Conservation (phyloP, 1,139 yeast genomes). For the Geotrichum siamense region DNA sequence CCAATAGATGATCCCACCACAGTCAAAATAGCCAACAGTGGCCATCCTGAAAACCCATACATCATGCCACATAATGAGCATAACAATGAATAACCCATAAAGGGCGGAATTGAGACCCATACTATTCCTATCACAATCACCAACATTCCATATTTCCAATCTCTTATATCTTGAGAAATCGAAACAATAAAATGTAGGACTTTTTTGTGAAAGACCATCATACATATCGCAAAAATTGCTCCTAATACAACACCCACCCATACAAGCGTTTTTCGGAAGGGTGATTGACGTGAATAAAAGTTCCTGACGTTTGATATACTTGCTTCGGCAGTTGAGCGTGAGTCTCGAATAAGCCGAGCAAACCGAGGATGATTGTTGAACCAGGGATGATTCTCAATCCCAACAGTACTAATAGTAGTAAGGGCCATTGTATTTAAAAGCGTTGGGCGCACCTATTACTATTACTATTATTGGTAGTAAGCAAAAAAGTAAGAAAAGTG, state of each 20-base stretch:
- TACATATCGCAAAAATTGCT: conserved; percentile 33
- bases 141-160: conserved; percentile 45
- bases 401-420: not conserved
- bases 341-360: conserved; percentile 7
- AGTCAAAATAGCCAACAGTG: conserved; percentile 64
- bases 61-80: conserved; percentile 74
- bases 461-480: no score
- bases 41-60: conserved; percentile 82
- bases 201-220: conserved; percentile 39
- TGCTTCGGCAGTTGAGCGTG: conserved; percentile 3
- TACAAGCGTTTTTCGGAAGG: not conserved
- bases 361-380: conserved; percentile 12
- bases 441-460: no score
- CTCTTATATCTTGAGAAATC: conserved; percentile 43
- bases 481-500: no score
- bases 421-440: no score
- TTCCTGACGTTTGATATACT: not conserved
- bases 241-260: conserved; percentile 9
- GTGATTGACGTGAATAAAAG: conserved; percentile 7
- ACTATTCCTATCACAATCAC: conserved; percentile 47
- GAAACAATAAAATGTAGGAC: conserved; percentile 41
- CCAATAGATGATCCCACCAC: conserved; percentile 67
- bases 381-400: conserved; percentile 1
- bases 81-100: conserved; percentile 71
- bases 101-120: conserved; percentile 71